Percentiles rank a stretch among this genome's conserved stretches.
phyloP scores from a whole-genome alignment of 495 filamentous ascomycete species.

The Beverwykella pulmonaria region DNA sequence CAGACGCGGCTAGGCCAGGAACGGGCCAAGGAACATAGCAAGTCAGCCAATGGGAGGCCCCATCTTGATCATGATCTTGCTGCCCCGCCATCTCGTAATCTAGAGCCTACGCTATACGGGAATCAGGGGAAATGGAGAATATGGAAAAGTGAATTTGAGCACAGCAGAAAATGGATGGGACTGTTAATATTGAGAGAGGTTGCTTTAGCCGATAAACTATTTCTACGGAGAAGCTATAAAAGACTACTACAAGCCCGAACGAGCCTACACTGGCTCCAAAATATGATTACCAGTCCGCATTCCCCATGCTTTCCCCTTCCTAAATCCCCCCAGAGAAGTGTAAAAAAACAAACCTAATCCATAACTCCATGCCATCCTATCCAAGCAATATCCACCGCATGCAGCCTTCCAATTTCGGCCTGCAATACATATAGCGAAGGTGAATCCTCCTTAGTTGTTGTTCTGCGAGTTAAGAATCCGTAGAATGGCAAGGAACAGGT shows the following conservation, averaged over 20 bases:
- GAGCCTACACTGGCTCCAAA: no score
- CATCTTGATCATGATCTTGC: background rate
- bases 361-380: background rate
- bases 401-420: background rate
- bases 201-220: no score
- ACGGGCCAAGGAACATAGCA: background rate
- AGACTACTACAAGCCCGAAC: no score
- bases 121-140: background rate
- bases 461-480: conserved; percentile 85
- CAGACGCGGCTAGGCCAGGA: background rate
- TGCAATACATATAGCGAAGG: background rate
- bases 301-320: no score
- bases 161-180: no score
- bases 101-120: no score
- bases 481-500: conserved; percentile 91
- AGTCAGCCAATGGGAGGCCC: background rate
- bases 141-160: no score
- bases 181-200: no score
- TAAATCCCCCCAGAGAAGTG: background rate
- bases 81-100: background rate
- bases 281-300: no score
- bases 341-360: background rate
- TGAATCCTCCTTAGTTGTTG: conserved; percentile 62
- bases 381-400: background rate
- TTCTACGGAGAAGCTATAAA: no score